Evolutionary conservation across 345 rosid genomes (phyloP), one percentile per base, ranked within the genome.

Genomic region (Raphanus sativus): DNA sequence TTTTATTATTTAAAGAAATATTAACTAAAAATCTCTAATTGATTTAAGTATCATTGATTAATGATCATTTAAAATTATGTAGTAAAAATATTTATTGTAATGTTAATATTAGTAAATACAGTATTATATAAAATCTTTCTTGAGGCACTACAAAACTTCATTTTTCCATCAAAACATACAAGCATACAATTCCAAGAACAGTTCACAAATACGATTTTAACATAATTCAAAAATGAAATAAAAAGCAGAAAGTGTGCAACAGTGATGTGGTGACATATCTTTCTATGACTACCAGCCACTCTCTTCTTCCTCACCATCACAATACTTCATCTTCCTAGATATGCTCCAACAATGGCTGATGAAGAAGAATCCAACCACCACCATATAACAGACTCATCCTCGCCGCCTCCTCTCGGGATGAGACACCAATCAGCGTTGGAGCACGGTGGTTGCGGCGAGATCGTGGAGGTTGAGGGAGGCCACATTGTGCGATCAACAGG

Each of bases 391-490:
- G 29, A 81, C 16, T 70, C 90, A 65, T 75, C 87, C 62, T 84
- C 78, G 73, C 83, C 88, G 30, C 85, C 88, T 74, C 86, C 15
- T 76, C 88, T 81, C 86, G 33, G 75, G 81, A 86, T 42, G 50
- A 42, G 50, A 42, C 50, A 12, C 50, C 15, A 42, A 42, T 42
- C 50, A 12, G 50, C n/a, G 50, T 42, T 42, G 8, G 38, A 86
- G 63, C 82, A 82, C 78, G 67, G 68, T 7, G 85, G 84, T 21
- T 77, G 88, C 36, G 85, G 90, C 5, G 86, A 91, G 88, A 94
- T 94, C 29, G 97, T 94, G 58, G 97, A 91, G 76, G 98, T 94
- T 4, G 87, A 94, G 84, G 98, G 97, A 28, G 98, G 97, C 63
- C 97, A 89, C 97, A 94, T 94, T 90, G 88, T 94, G 2, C 84